phyloP scores from a whole-genome alignment of 805 yeast species.

The Candida ovalis region DNA sequence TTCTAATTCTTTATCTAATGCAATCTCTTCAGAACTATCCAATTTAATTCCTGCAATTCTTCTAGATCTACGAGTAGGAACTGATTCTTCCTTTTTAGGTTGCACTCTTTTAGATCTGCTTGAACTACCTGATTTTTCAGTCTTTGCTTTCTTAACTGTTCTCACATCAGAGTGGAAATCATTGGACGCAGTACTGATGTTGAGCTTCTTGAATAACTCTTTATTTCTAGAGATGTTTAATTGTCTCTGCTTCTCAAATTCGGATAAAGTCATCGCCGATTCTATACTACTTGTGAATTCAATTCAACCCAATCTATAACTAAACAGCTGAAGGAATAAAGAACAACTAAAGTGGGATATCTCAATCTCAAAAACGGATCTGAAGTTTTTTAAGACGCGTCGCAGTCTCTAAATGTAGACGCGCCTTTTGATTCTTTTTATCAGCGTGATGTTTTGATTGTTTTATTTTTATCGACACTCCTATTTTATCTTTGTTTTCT shows the following conservation, averaged over 20 bases:
- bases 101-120: slow-evolving; percentile 14
- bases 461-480: neutral
- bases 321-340: too few relatives aligned
- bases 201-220: slow-evolving; percentile 66
- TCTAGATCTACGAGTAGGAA: slow-evolving; percentile 73
- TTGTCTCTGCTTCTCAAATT: slow-evolving; percentile 67
- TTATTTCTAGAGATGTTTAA: slow-evolving; percentile 82
- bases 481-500: neutral
- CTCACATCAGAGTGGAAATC: slow-evolving; percentile 38
- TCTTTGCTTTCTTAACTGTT: slow-evolving; percentile 28
- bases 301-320: too few relatives aligned
- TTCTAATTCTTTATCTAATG: slow-evolving; percentile 37
- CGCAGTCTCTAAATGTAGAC: neutral
- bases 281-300: neutral
- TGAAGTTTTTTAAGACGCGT: too few relatives aligned
- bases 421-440: neutral
- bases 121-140: slow-evolving; percentile 15
- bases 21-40: slow-evolving; percentile 41
- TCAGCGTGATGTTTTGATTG: neutral
- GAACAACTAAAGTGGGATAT: neutral
- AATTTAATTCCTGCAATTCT: slow-evolving; percentile 67
- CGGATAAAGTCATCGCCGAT: slow-evolving; percentile 40
- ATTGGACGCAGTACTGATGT: slow-evolving; percentile 54
- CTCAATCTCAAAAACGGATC: neutral
- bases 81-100: slow-evolving; percentile 27